A percentile compares a stretch with the other conserved stretches of the same genome.
These are phyloP conservation scores for Luffa aegyptiaca DNA, from an alignment of 306 rosid species.

Conservation along the genomic window DNA sequence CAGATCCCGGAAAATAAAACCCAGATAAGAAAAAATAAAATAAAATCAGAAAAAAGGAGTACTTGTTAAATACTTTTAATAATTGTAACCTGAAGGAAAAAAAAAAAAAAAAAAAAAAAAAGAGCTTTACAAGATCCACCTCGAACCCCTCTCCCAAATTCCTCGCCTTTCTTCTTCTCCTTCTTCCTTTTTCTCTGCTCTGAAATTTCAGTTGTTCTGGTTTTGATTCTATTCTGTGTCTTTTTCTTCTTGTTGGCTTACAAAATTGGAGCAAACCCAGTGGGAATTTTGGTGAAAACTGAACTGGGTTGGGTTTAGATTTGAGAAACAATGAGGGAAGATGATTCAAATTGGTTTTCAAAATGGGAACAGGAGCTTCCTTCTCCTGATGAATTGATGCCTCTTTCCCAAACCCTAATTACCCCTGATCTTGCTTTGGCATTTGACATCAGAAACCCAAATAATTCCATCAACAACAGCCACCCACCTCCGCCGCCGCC, in stretches of 20 bases:
- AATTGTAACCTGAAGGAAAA: background rate
- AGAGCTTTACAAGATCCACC: slow-evolving; percentile 9
- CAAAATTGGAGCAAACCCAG: background rate
- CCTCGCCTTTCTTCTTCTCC: background rate
- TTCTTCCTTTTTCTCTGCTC: background rate
- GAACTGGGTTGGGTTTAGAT: slow-evolving; percentile 9
- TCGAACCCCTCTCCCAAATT: slow-evolving; percentile 12
- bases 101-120: background rate
- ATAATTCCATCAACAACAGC: background rate
- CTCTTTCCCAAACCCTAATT: slow-evolving; percentile 88
- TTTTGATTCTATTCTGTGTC: background rate
- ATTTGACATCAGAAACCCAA: slow-evolving; percentile 57
- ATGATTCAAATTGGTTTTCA: slow-evolving; percentile 81
- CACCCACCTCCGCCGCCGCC: slow-evolving; percentile 14
- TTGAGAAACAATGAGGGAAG: slow-evolving; percentile 56
- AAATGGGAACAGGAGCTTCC: slow-evolving; percentile 85
- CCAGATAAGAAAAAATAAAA: background rate
- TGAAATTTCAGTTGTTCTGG: background rate
- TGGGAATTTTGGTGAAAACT: background rate
- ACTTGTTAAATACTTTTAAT: background rate
- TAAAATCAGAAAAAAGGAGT: background rate
- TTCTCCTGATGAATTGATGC: slow-evolving; percentile 66
- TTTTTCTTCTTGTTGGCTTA: background rate
- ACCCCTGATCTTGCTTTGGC: slow-evolving; percentile 91
- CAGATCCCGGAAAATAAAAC: slow-evolving; percentile 5